Evolutionary conservation across 345 rosid species (phyloP), one percentile per base, ranked within the genome.

Genomic region (Pistacia vera): DNA sequence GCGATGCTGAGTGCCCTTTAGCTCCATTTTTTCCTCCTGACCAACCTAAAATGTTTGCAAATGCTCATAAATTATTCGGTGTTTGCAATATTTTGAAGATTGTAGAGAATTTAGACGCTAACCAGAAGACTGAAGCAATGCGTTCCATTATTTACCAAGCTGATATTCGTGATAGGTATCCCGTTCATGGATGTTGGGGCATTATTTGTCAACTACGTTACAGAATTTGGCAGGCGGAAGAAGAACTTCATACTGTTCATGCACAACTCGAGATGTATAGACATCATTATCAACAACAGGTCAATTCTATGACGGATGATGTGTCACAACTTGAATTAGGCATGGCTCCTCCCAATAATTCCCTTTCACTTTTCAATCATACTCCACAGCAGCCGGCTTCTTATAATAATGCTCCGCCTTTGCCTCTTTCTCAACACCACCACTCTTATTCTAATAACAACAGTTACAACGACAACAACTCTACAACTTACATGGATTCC

Each of bases 21-120:
- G 93, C 97, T 0, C 98, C 97, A 3, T 96, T 88, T 72, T 94
- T 94, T 75, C 98, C 95, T 2, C 83, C 99, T 0, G 97, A 94
- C 68, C 89, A 91, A 28, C 92, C 97, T 0, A 85, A 85, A 57
- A 74, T 89, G 36, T 96, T 96, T 74, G 90, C 86, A 33, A 94
- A 96, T 17, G 97, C 92, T 41, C 99, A 92, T 72, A 86, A 77
- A 41, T 79, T 96, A 0, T 96, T 93, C 11, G 99, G 99, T 1
- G 98, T 96, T 0, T 81, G 90, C 80, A 96, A 93, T 69, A 87
- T 96, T 56, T 75, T 89, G 4, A 92, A 90, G 71, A 87, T 94
- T 46, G 77, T 96, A 2, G 82, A 86, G 78, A 76, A 66, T 1
- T 83, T 94, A 1, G 93, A 92, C 18, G 79, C 87, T 2, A 3